Conservation (phyloP, 2,329 filamentous ascomycete genomes). For the Blumeria hordei region DNA sequence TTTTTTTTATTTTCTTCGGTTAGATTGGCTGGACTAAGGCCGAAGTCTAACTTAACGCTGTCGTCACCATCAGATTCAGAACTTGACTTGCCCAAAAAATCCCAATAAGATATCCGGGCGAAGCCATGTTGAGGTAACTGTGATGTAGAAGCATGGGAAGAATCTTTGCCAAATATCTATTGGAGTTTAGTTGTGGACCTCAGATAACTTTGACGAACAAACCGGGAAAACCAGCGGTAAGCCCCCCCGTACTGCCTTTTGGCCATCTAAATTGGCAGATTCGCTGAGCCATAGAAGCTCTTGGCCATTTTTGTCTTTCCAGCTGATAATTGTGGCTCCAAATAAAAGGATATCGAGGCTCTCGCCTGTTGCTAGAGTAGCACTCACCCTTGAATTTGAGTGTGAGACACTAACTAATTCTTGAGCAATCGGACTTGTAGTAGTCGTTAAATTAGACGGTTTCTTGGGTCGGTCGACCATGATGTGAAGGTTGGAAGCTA, state of each 20-base stretch:
- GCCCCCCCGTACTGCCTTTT: slow-evolving; percentile 72
- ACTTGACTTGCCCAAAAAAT: slow-evolving; percentile 77
- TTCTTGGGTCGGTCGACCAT: slow-evolving; percentile 72
- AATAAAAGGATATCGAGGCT: slow-evolving; percentile 68
- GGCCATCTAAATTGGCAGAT: slow-evolving; percentile 58
- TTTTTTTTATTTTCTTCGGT: slow-evolving; percentile 40
- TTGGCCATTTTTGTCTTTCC: slow-evolving; percentile 56
- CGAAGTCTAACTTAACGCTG: slow-evolving; percentile 86
- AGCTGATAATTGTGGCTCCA: slow-evolving; percentile 78
- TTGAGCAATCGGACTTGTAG: slow-evolving; percentile 49
- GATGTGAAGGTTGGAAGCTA: not conserved
- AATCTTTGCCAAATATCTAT: slow-evolving; percentile 66
- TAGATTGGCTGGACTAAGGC: slow-evolving; percentile 51
- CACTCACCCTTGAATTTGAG: slow-evolving; percentile 48
- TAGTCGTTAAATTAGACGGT: slow-evolving; percentile 50
- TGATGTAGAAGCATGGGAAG: slow-evolving; percentile 51
- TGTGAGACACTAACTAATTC: slow-evolving; percentile 52
- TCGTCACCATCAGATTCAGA: slow-evolving; percentile 35
- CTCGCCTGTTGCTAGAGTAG: slow-evolving; percentile 65
- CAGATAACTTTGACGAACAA: slow-evolving; percentile 14
- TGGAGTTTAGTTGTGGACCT: not conserved
- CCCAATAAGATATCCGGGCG: slow-evolving; percentile 73
- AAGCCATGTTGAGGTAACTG: slow-evolving; percentile 84
- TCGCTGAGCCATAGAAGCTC: slow-evolving; percentile 80
- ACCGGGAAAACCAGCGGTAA: slow-evolving; percentile 88